These are phyloP conservation scores for Helotiales sp. DNA, from an alignment of 2,329 filamentous ascomycete genomes.

Conservation along the genomic window DNA sequence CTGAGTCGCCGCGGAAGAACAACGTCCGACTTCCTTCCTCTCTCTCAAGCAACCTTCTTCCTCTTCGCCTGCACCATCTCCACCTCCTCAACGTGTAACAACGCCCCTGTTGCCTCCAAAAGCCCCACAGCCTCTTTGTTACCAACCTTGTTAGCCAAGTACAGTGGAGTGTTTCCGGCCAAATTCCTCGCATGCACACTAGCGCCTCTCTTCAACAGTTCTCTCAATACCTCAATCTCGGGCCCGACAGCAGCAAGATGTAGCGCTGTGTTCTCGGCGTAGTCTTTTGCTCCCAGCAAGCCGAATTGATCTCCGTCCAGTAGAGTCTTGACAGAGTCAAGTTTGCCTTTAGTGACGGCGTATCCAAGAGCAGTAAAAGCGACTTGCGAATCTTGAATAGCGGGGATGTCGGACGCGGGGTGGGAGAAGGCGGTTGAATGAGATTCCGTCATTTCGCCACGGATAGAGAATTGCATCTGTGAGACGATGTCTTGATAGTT, in stretches of 20 bases:
- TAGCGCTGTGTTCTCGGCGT: slow-evolving; percentile 47
- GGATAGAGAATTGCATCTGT: slow-evolving; percentile 65
- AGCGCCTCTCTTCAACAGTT: slow-evolving; percentile 65
- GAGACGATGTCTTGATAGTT: slow-evolving; percentile 62
- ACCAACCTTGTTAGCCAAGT: slow-evolving; percentile 63
- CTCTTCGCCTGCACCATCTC: slow-evolving; percentile 28
- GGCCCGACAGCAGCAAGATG: slow-evolving; percentile 49
- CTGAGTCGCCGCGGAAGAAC: neutral
- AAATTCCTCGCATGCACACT: slow-evolving; percentile 70
- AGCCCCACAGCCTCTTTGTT: slow-evolving; percentile 58
- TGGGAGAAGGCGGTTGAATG: slow-evolving; percentile 55
- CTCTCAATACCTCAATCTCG: slow-evolving; percentile 59
- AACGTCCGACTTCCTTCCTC: neutral
- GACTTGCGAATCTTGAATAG: slow-evolving; percentile 50
- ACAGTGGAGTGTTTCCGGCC: slow-evolving; percentile 69
- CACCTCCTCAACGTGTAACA: slow-evolving; percentile 59
- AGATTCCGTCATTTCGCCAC: slow-evolving; percentile 66
- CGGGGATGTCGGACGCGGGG: slow-evolving; percentile 49
- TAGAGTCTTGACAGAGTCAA: slow-evolving; percentile 47
- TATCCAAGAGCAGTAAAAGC: slow-evolving; percentile 66
- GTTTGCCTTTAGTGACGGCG: slow-evolving; percentile 63
- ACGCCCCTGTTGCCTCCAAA: slow-evolving; percentile 62
- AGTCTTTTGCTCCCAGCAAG: slow-evolving; percentile 45
- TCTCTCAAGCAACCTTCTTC: neutral
- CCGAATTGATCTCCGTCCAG: slow-evolving; percentile 39